Conservation (phyloP, 2,329 filamentous ascomycete genomes). For the Incumbomyces lentus region DNA sequence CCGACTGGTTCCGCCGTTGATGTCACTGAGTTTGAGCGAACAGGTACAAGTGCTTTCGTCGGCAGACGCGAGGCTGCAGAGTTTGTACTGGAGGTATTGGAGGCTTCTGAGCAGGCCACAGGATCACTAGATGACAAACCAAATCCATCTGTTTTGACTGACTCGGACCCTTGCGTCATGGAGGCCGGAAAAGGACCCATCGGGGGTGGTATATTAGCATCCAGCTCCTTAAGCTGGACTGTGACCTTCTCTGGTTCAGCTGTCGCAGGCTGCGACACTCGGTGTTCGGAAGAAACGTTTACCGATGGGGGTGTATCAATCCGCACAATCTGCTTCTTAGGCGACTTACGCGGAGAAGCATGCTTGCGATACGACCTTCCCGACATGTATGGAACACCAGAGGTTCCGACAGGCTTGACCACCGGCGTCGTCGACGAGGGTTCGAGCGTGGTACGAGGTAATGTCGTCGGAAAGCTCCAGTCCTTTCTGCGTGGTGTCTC, state of each 20-base stretch:
- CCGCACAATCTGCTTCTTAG: conserved; percentile 10
- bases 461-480: conserved; percentile 68
- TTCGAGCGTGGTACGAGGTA: conserved; percentile 56
- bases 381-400: conserved; percentile 23
- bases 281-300: conserved; percentile 11
- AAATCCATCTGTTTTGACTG: neutral
- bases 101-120: neutral
- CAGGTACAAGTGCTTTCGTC: neutral
- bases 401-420: conserved; percentile 25
- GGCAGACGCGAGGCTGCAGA: neutral
- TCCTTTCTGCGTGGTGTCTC: conserved; percentile 70
- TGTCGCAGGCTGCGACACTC: conserved; percentile 26
- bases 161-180: neutral
- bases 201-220: conserved; percentile 35
- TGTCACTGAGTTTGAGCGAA: neutral
- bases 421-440: conserved; percentile 45
- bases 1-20: neutral
- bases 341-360: conserved; percentile 16
- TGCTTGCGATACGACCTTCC: conserved; percentile 19
- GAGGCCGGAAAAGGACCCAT: neutral
- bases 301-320: conserved; percentile 1
- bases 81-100: neutral
- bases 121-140: neutral
- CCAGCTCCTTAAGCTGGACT: conserved; percentile 39
- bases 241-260: conserved; percentile 1